Evolutionary conservation across 306 rosid species (phyloP).

Genomic region (Sicyos baderoa): DNA sequence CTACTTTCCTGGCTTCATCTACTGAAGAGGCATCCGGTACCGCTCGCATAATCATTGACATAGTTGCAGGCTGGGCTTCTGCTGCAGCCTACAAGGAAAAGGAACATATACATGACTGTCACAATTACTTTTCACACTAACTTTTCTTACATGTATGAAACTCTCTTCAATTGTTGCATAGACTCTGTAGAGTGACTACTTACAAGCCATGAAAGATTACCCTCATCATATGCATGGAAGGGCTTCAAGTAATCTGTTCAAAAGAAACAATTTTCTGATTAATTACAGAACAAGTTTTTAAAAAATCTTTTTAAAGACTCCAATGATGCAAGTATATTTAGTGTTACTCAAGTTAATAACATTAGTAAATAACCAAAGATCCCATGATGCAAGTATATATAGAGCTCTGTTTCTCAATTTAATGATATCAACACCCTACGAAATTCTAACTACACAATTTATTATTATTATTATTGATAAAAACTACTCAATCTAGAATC

Average conservation of each 20-base stretch:
- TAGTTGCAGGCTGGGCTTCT: conserved; percentile 61
- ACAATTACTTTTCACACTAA: neutral
- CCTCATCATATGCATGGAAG: conserved; percentile 64
- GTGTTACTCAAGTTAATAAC: too few species aligned
- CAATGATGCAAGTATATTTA: too few species aligned
- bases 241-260: conserved; percentile 55
- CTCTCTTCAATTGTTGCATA: neutral
- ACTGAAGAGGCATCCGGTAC: conserved; percentile 40
- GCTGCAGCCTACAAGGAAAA: conserved; percentile 51
- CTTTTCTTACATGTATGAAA: neutral
- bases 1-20: conserved; percentile 40
- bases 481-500: neutral
- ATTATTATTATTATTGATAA: too few species aligned
- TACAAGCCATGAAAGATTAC: conserved; percentile 66
- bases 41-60: conserved; percentile 47
- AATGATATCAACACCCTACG: neutral
- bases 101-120: conserved; percentile 5
- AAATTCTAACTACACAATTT: too few species aligned
- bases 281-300: neutral
- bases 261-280: conserved; percentile 20
- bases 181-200: conserved; percentile 1
- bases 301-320: too few species aligned
- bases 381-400: conserved; percentile 9
- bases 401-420: neutral
- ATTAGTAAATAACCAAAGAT: neutral